Evolutionary conservation across 495 filamentous ascomycete genomes (phyloP).

Genomic region (Evernia prunastri): DNA sequence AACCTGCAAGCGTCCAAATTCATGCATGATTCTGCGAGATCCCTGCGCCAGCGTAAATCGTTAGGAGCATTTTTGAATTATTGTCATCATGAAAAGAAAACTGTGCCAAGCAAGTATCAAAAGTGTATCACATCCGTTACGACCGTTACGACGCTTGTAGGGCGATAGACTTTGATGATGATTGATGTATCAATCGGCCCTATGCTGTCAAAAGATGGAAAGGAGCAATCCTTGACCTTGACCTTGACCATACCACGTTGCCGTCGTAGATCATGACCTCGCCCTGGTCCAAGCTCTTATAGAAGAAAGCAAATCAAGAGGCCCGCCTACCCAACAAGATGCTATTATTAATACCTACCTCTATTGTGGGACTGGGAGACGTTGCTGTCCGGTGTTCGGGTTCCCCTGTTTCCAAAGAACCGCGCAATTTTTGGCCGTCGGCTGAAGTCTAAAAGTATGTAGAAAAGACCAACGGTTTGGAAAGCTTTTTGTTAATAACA

Average conservation of each 20-base stretch:
- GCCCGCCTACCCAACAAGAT: background rate
- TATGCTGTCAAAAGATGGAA: background rate
- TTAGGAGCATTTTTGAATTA: background rate
- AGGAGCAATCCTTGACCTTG: too few species aligned
- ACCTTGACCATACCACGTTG: background rate
- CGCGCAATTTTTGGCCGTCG: background rate
- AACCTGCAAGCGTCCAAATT: background rate
- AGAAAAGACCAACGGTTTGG: background rate
- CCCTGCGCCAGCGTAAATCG: background rate
- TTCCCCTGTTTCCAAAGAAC: background rate
- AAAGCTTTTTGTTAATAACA: background rate
- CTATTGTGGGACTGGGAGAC: too few species aligned
- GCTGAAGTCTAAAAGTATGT: background rate
- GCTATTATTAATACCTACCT: background rate
- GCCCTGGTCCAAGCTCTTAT: background rate
- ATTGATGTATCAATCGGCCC: background rate
- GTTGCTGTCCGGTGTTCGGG: too few species aligned
- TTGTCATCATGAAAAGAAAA: background rate
- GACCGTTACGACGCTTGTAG: background rate
- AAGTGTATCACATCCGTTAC: background rate
- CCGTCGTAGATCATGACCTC: background rate
- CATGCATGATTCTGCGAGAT: background rate
- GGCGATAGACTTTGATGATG: background rate
- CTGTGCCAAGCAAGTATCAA: background rate
- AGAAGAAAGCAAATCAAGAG: background rate